Conservation (phyloP, 169 alveolate genomes). For the Babesia ovata region DNA sequence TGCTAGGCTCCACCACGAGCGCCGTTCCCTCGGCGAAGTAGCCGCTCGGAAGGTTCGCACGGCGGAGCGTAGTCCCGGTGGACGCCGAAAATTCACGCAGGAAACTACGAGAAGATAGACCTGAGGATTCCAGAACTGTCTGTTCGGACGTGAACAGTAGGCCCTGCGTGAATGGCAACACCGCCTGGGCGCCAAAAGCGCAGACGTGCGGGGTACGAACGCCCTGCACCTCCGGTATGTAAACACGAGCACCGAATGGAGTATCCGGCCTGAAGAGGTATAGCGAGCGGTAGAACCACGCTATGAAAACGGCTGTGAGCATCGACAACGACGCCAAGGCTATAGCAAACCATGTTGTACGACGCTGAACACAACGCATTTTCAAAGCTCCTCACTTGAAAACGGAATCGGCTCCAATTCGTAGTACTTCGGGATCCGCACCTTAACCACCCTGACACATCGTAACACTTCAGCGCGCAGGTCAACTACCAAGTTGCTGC, state of each 20-base stretch:
- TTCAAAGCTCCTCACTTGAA: slow-evolving; percentile 16
- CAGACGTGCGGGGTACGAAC: slow-evolving; percentile 12
- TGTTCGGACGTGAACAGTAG: slow-evolving; percentile 42
- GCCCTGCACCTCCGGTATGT: too few species aligned
- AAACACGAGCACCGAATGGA: too few species aligned
- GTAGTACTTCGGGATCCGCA: slow-evolving; percentile 43
- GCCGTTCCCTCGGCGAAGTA: slow-evolving; percentile 72
- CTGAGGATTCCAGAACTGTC: slow-evolving; percentile 61
- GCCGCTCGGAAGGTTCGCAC: slow-evolving; percentile 23
- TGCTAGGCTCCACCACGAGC: slow-evolving; percentile 68
- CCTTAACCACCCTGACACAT: slow-evolving; percentile 20
- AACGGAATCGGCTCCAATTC: slow-evolving; percentile 19
- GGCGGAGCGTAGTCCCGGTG: slow-evolving; percentile 52
- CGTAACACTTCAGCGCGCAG: background rate
- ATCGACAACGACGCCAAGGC: background rate
- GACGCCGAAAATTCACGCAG: slow-evolving; percentile 50
- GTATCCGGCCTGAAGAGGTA: too few species aligned
- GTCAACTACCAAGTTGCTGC: slow-evolving; percentile 14
- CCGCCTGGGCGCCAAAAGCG: background rate
- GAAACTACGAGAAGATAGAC: slow-evolving; percentile 48
- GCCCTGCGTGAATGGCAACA: slow-evolving; percentile 71
- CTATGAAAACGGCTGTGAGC: background rate
- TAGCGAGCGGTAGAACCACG: too few species aligned
- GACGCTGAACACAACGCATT: background rate
- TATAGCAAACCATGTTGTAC: background rate